Percentiles rank a stretch among this genome's conserved stretches.
phyloP scores from a whole-genome alignment of 2,329 filamentous ascomycete species.

The Neonectria magnoliae region DNA sequence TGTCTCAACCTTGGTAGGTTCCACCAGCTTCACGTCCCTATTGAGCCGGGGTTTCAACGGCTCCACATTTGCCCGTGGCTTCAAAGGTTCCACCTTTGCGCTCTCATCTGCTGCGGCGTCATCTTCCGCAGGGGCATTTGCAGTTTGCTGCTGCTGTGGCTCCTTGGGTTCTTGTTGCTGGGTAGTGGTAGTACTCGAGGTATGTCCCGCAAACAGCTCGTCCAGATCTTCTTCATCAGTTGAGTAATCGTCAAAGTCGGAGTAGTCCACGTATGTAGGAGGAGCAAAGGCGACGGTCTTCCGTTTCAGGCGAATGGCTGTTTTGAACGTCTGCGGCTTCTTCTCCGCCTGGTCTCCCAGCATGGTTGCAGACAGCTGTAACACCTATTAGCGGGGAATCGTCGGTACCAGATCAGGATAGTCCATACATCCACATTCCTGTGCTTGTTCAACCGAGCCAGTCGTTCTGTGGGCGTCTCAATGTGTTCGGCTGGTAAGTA shows the following conservation, averaged over 20 bases:
- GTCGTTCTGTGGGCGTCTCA: slow-evolving; percentile 93
- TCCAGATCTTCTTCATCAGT: slow-evolving; percentile 73
- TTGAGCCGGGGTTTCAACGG: slow-evolving; percentile 61
- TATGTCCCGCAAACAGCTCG: slow-evolving; percentile 53
- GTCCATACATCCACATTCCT: slow-evolving; percentile 90
- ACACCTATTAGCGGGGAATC: slow-evolving; percentile 23
- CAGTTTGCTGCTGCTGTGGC: slow-evolving; percentile 44
- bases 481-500: slow-evolving; percentile 98
- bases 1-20: slow-evolving; percentile 45
- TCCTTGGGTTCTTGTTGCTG: slow-evolving; percentile 45
- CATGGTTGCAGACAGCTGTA: slow-evolving; percentile 70
- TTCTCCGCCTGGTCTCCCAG: slow-evolving; percentile 76
- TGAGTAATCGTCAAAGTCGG: slow-evolving; percentile 87
- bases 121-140: slow-evolving; percentile 44
- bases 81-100: slow-evolving; percentile 66
- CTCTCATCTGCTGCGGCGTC: slow-evolving; percentile 58
- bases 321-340: slow-evolving; percentile 82
- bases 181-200: slow-evolving; percentile 28
- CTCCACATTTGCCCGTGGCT: slow-evolving; percentile 64
- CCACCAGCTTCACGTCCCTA: slow-evolving; percentile 53
- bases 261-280: slow-evolving; percentile 88
- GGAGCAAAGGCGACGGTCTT: slow-evolving; percentile 89
- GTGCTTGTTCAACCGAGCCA: slow-evolving; percentile 96
- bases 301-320: slow-evolving; percentile 78
- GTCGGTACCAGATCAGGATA: not conserved